These are phyloP conservation scores for Huntiella bhutanensis DNA, from an alignment of 2,329 filamentous ascomycete genomes.

Conservation along the genomic window DNA sequence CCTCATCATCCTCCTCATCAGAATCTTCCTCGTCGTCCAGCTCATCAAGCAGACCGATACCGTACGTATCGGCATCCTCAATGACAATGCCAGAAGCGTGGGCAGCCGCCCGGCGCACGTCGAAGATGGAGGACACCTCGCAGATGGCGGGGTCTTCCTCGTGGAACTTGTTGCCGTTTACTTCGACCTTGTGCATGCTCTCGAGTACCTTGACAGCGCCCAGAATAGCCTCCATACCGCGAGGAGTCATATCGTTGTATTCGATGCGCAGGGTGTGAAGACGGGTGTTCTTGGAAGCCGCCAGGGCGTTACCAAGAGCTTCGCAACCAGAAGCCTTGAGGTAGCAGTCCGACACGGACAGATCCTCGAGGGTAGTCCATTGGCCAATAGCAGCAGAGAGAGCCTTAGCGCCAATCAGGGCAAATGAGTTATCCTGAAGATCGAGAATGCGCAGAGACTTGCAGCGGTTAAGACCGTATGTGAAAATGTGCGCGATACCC, in stretches of 20 bases:
- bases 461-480: conserved; percentile 56
- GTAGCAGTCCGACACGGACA: conserved; percentile 78
- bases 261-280: conserved; percentile 69
- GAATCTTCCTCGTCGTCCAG: conserved; percentile 52
- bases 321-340: conserved; percentile 60
- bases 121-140: conserved; percentile 50
- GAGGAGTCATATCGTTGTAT: conserved; percentile 80
- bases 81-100: conserved; percentile 37
- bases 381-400: conserved; percentile 54
- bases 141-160: conserved; percentile 64
- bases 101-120: conserved; percentile 56
- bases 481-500: conserved; percentile 66
- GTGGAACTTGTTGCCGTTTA: conserved; percentile 89
- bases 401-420: conserved; percentile 56
- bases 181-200: conserved; percentile 63
- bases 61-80: conserved; percentile 58
- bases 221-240: conserved; percentile 53
- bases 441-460: conserved; percentile 57
- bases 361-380: conserved; percentile 61
- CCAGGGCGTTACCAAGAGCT: conserved; percentile 53
- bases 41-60: conserved; percentile 69
- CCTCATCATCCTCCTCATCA: conserved; percentile 50
- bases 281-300: conserved; percentile 56
- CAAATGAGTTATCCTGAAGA: conserved; percentile 96
- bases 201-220: conserved; percentile 53